These are phyloP conservation scores for Carex parvula DNA, from an alignment of 176 grass and related monocot species.

Conservation along the genomic window DNA sequence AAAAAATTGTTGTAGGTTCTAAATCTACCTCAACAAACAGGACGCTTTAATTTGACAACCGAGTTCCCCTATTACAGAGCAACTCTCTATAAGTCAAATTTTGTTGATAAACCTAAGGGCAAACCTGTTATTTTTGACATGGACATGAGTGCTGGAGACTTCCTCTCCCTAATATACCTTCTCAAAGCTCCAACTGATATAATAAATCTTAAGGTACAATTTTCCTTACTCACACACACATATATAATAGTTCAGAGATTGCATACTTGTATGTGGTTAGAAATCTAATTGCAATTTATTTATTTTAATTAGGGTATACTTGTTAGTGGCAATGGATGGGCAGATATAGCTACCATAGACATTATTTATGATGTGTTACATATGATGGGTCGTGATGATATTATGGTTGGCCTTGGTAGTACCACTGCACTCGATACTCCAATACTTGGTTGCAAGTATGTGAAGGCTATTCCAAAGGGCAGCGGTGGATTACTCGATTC, in stretches of 20 bases:
- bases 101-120: conserved; percentile 36
- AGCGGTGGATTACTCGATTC: conserved; percentile 75
- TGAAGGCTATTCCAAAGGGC: conserved; percentile 66
- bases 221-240: not conserved
- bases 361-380: conserved; percentile 74
- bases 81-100: conserved; percentile 40
- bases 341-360: conserved; percentile 66
- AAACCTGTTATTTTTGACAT: conserved; percentile 59
- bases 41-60: conserved; percentile 45
- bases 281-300: not conserved
- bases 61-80: conserved; percentile 62
- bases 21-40: conserved; percentile 50
- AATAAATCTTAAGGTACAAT: conserved; percentile 61
- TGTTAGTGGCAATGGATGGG: conserved; percentile 73
- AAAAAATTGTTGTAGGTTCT: conserved; percentile 35
- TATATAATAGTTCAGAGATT: not conserved
- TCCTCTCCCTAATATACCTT: conserved; percentile 61
- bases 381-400: conserved; percentile 93
- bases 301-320: conserved; percentile 57
- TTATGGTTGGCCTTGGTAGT: conserved; percentile 72
- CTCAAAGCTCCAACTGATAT: conserved; percentile 58
- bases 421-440: conserved; percentile 55
- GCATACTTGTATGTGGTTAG: not conserved
- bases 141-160: conserved; percentile 91
- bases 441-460: conserved; percentile 59